Percentiles rank a stretch among this genome's conserved stretches.
Evolutionary conservation across 106 monocot genomes (phyloP).

Genomic region (Dactylorhiza incarnata): DNA sequence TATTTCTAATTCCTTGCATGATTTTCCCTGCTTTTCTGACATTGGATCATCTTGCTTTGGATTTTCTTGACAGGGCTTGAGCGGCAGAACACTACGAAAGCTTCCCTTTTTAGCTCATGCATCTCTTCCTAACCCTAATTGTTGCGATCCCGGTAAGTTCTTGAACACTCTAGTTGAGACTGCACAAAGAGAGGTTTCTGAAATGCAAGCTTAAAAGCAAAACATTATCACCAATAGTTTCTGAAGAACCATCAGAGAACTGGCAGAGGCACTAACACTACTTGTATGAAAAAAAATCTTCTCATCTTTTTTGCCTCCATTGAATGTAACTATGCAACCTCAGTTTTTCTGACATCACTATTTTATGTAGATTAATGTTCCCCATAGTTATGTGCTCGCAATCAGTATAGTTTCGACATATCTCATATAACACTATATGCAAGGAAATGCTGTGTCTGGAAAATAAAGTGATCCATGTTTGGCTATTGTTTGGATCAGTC

Average conservation of each 20-base stretch:
- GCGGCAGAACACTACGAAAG: conserved; percentile 79
- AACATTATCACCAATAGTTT: neutral
- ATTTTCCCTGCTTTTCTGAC: no score
- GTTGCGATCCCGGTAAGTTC: conserved; percentile 49
- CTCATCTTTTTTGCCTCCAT: neutral
- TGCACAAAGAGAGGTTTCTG: conserved; percentile 63
- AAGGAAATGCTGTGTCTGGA: no score
- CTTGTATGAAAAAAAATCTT: neutral
- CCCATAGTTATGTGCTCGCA: neutral
- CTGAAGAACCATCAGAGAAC: neutral
- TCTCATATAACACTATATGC: neutral
- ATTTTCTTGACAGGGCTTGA: conserved; percentile 56
- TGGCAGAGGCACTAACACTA: neutral
- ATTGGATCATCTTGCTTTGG: neutral
- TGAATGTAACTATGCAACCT: neutral
- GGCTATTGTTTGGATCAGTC: no score
- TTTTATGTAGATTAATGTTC: neutral
- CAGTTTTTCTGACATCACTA: neutral
- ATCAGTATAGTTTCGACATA: neutral
- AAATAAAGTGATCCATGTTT: no score
- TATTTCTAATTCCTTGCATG: no score
- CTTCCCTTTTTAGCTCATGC: conserved; percentile 95
- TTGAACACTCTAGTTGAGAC: conserved; percentile 57
- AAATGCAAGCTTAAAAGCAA: conserved; percentile 30
- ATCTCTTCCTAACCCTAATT: conserved; percentile 42